These are phyloP conservation scores for Xylariaceae sp. DNA, from an alignment of 2,329 filamentous ascomycete genomes.

Conservation along the genomic window DNA sequence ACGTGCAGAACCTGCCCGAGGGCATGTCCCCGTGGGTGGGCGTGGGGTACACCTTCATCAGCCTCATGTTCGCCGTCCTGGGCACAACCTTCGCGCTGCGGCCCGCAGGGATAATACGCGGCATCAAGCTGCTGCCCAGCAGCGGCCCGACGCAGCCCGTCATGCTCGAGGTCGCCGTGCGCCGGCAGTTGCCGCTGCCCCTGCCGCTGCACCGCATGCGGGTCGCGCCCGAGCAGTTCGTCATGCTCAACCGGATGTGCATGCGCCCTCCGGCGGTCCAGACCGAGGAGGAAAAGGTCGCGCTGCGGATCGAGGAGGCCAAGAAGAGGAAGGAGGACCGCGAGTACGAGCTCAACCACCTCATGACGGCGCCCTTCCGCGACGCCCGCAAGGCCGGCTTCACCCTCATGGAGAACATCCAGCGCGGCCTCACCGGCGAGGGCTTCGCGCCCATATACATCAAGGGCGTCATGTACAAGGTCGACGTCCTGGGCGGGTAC, in stretches of 20 bases:
- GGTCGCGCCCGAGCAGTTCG: conserved; percentile 33
- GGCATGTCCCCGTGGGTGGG: conserved; percentile 53
- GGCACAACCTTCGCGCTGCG: conserved; percentile 56
- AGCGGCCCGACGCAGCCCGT: conserved; percentile 25
- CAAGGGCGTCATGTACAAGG: conserved; percentile 46
- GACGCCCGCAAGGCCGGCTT: conserved; percentile 39
- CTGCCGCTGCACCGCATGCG: conserved; percentile 38
- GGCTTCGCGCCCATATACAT: conserved; percentile 50
- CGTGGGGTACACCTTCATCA: conserved; percentile 51
- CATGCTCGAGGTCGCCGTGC: conserved; percentile 48
- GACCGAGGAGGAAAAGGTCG: conserved; percentile 25
- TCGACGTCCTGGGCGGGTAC: conserved; percentile 53
- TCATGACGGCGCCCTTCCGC: conserved; percentile 54
- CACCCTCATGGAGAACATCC: conserved; percentile 40
- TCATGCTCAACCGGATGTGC: conserved; percentile 34
- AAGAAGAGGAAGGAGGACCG: conserved; percentile 34
- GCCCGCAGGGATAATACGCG: conserved; percentile 51
- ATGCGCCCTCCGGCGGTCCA: conserved; percentile 14
- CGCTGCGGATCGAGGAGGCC: conserved; percentile 33
- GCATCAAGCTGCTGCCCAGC: conserved; percentile 48
- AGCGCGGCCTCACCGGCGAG: conserved; percentile 49
- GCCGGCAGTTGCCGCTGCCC: conserved; percentile 44
- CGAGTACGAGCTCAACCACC: conserved; percentile 49
- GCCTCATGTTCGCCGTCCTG: conserved; percentile 53
- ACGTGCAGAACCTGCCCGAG: conserved; percentile 44